Base-by-base conservation (phyloP, 1,139 yeast species). In the Pichia sp. region DNA sequence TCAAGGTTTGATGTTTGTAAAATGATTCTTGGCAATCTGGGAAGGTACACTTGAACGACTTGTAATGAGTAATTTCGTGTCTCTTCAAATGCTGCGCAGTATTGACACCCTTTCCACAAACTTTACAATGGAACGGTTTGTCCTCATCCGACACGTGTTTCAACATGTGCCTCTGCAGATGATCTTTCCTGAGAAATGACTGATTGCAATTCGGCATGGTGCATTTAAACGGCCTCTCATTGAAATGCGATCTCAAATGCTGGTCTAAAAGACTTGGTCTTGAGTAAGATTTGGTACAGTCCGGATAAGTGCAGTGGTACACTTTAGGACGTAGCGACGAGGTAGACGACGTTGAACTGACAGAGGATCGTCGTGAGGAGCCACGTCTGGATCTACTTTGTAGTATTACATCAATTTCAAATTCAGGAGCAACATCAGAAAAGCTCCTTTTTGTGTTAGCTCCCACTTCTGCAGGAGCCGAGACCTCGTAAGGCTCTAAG, bases 231-330 rank as follows among this genome's bases (percentile, higher is more conserved):
- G 95, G 95, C 44, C 95, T 69, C 43, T 82, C 81, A 48, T 86
- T 85, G 3, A 85, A 76, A 59, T 92, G 98, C 0, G 86, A 66
- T 35, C 94, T 68, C 52, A 71, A 71, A 59, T 90, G 98, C 57
- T 87, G 96, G 38, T 83, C 85, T 42, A 92, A 66, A 33, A 87
- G 69, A 6, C 95, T 82, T 0, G 97, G 97, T 46, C 90, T 73
- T 11, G 85, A 68, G 58, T 87, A 92, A 1, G 85, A 75, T 61
- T 87, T 90, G 36, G 65, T 73, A 58, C 98, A 92, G 3, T 76
- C 81, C 5, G 70, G 74, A 49, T 68, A 72, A 32, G 74, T 75
- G 60, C 95, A 87, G 3, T 61, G 53, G 58, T 81, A 80, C 39
- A 63, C 69, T 56, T 85, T 85, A 0, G 77, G 51, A 27, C 50